Base-by-base conservation (phyloP, 2,329 filamentous ascomycete species). In the Didymella exigua region DNA sequence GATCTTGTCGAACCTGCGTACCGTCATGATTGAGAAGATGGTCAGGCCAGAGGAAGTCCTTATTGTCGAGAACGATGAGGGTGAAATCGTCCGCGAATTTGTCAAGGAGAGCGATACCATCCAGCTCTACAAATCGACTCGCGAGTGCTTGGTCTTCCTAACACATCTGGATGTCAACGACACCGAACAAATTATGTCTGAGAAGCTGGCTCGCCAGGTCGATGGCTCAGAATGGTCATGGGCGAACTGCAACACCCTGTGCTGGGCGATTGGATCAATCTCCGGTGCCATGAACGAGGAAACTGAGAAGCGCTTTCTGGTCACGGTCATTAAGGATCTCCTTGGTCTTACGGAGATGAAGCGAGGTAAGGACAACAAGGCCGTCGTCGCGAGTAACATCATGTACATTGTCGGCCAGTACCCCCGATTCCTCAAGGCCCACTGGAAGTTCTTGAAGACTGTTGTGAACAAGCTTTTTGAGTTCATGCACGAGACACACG, bases 351-450 rank as follows among this genome's bases (percentile, higher is more conserved):
- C 95, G 0, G 95, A 99, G 76, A 97, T 97, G 93, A 99, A 99
- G 81, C 90, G 96, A 49, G 95, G 95, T 60, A 99, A 99, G 72
- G 95, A 99, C 80, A 99, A 99, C 84, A 99, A 99, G 76, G 95
- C 95, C 11, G 95, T 99, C 9, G 95, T 99, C 34, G 95, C 95
- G 60, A 96, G 91, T 79, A 99, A 99, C 79, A 99, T 99, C 71
- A 99, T 99, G 95, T 99, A 99, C 76, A 99, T 99, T 78, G 95
- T 99, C 58, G 95, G 95, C 55, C 95, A 99, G 74, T 99, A 99
- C 73, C 95, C 95, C 31, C 90, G 95, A 18, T 99, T 99, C 80
- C 81, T 99, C 68, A 99, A 99, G 81, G 95, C 95, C 1, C 95
- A 99, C 76, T 99, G 95, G 95, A 99, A 99, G 76, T 99, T 99